Evolutionary conservation across 805 yeast species (phyloP), one percentile per base, ranked within the genome.

Genomic region (Zygoascus biomembranicola): DNA sequence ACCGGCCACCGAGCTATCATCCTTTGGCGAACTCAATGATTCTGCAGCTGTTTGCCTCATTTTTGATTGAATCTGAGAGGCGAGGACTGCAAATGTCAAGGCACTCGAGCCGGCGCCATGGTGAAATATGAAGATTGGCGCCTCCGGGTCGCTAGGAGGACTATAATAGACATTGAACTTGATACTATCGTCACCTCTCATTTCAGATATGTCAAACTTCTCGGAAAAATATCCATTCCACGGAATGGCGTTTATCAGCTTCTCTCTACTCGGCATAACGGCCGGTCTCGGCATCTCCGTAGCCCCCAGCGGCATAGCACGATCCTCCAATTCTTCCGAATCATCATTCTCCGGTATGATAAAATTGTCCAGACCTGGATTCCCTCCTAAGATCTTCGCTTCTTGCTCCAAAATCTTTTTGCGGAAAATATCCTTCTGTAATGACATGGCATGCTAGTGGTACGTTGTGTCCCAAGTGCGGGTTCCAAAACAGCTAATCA

Each of bases 21-120:
- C 61, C 26, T 43, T 43, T 2, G 49, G 20, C 4, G 28, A n/a
- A n/a, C 49, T n/a, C 10, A 19, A 35, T 16, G 43, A 13, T 8
- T 39, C 45, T 9, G 32, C 51, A 11, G 48, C 44, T 28, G 49
- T 54, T 10, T 37, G 37, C 8, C 42, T 35, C 65, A 68, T 63
- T 20, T 62, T 63, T 13, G 53, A 53, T 8, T 60, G 61, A 18
- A 80, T 58, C 9, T 64, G 62, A 47, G 62, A 66, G 1, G 78
- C 68, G 23, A 88, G 61, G 26, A 72, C 65, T 0, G 87, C 86
- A 71, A 87, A 94, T 1, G 97, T 77, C 69, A 87, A 71, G 0
- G 85, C 89, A 1, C 87, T 79, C 0, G 97, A 90, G 0, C 98
- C 99, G 0, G 97, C 97, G 1, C 99, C 99, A 67, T 94, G 99